Evolutionary conservation across 1,284 basidiomycete genomes (phyloP).

Genomic region (Malassezia japonica): DNA sequence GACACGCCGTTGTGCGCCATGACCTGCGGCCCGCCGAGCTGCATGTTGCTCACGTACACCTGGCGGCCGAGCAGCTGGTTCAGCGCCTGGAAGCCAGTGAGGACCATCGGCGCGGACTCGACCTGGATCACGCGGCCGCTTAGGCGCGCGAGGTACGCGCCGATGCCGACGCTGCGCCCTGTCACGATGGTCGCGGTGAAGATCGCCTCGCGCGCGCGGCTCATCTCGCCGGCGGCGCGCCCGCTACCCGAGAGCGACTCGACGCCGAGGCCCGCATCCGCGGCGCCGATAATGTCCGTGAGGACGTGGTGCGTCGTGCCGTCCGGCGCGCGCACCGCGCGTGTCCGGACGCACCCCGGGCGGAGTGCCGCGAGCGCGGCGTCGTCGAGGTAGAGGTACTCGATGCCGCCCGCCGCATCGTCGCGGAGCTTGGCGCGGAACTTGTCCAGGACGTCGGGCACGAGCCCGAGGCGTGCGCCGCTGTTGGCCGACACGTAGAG

Average conservation of each 20-base stretch:
- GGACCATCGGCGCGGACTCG: constrained; percentile 96
- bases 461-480: constrained; percentile 87
- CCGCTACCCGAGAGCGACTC: constrained; percentile 91
- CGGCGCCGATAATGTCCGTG: constrained; percentile 84
- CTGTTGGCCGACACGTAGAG: constrained; percentile 99
- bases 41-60: constrained; percentile 95
- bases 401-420: constrained; percentile 55
- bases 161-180: constrained; percentile 95
- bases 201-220: constrained; percentile 94
- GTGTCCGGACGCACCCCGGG: constrained; percentile 66
- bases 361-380: too few relatives aligned
- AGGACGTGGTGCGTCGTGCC: constrained; percentile 85
- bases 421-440: constrained; percentile 90
- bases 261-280: constrained; percentile 86
- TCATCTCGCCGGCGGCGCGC: constrained; percentile 95
- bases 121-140: constrained; percentile 97
- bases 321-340: constrained; percentile 67
- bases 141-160: constrained; percentile 93
- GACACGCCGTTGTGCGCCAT: constrained; percentile 65
- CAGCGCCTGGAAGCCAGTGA: constrained; percentile 92
- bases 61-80: constrained; percentile 99
- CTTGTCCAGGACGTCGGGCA: constrained; percentile 77
- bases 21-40: constrained; percentile 84
- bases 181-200: constrained; percentile 99
- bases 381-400: too few relatives aligned